A percentile compares a stretch with the other conserved stretches of the same genome.
Conservation (phyloP, 129 eudicot species). For the sunflower (Helianthus annuus) region DNA sequence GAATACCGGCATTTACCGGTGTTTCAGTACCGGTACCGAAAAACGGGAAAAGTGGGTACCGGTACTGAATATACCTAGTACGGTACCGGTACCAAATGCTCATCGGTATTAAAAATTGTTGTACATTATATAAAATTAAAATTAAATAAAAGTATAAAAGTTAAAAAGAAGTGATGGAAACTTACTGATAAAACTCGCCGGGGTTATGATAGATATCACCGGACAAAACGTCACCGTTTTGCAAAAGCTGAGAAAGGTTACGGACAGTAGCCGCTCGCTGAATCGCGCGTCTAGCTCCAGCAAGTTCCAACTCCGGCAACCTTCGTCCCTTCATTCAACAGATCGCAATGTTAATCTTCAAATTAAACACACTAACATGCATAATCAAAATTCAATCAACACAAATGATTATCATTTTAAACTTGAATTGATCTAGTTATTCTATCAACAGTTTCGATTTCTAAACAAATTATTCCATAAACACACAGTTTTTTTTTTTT, state of each 20-base stretch:
- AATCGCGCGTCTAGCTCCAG: slow-evolving; percentile 71
- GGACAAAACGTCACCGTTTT: slow-evolving; percentile 32
- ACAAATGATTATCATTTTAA: neutral
- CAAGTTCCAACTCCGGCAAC: slow-evolving; percentile 61
- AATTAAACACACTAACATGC: neutral
- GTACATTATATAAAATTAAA: neutral
- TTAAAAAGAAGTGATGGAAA: neutral
- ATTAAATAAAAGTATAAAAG: neutral
- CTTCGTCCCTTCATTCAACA: slow-evolving; percentile 5
- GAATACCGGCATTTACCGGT: too few relatives aligned
- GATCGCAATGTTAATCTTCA: neutral
- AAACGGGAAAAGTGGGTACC: too few relatives aligned
- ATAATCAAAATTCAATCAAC: neutral
- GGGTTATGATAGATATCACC: slow-evolving; percentile 58
- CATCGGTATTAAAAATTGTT: too few relatives aligned
- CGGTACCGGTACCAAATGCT: too few relatives aligned
- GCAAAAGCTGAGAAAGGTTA: slow-evolving; percentile 33
- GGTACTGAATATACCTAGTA: too few relatives aligned
- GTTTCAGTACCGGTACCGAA: too few relatives aligned
- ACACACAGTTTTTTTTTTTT: too few relatives aligned
- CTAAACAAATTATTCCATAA: neutral
- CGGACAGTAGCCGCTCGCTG: slow-evolving; percentile 45
- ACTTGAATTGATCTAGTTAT: neutral
- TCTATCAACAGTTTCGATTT: neutral
- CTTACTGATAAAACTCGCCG: slow-evolving; percentile 74